Base-by-base conservation (phyloP, 208 protist species). In the Trypanosoma congolense region DNA sequence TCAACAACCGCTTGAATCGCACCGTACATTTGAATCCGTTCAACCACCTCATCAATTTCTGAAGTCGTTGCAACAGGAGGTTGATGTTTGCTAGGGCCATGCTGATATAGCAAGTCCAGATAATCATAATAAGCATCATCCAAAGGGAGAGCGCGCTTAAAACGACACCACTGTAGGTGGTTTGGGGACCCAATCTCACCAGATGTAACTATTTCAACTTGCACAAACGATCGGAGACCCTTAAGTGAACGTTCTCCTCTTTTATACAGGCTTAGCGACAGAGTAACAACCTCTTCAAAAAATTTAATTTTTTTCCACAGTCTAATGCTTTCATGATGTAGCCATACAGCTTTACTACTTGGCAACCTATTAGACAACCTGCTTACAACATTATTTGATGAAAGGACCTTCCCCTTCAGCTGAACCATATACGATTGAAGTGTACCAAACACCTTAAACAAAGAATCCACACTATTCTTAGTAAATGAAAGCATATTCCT, bases 201-300 rank as follows among this genome's bases (percentile, higher is more conserved):
- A 21, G 56, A 16, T 29, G 4, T 57, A 14, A 43, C 30, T 16
- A 66, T 59, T 54, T 66, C 60, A 26, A 47, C 28, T 29, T 66
- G 60, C 36, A 38, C 44, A 59, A 66, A 66, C 4, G 28, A 46
- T n/a, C 60, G 50, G 41, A 66, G 12, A 10, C 30, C 14, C 54
- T 18, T 21, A 22, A 29, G 1, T 18, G 8, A 53, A 14, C 33
- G 12, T 3, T 14, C 1, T 35, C 24, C 43, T 24, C 43, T 42
- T n/a, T 50, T 25, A 30, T 26, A 52, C n/a, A n/a, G n/a, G n/a
- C n/a, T n/a, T 35, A 66, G 21, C 10, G 44, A 66, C 6, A n/a
- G 19, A 28, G 47, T 43, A 45, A 66, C 33, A 52, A 66, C 38
- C 43, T 66, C 60, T 40, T 66, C 60, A 54, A 66, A 66, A 28